These are phyloP conservation scores for Pneumocystis oryctolagi DNA, from an alignment of 1,139 yeast species.

Conservation along the genomic window DNA sequence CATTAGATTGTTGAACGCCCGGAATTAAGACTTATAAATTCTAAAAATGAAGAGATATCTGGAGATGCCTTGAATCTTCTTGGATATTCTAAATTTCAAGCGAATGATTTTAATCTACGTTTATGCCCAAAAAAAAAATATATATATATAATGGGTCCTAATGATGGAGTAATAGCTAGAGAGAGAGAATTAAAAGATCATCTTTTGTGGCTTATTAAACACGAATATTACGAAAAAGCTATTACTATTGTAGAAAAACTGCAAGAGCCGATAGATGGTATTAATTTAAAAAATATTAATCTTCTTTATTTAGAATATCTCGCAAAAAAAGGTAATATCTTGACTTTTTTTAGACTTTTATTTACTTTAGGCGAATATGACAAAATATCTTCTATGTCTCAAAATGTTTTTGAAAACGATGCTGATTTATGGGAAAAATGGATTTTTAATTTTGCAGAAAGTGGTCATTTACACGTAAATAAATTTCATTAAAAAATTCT, in stretches of 20 bases:
- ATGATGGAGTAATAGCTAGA: constrained; percentile 64
- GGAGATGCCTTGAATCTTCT: constrained; percentile 67
- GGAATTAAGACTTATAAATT: constrained; percentile 51
- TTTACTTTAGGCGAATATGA: constrained; percentile 35
- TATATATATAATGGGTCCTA: constrained; percentile 62
- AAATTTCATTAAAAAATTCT: neutral
- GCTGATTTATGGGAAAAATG: constrained; percentile 52
- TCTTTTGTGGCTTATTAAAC: constrained; percentile 54
- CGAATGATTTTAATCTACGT: constrained; percentile 64
- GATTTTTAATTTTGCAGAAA: constrained; percentile 40
- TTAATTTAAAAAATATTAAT: constrained; percentile 37
- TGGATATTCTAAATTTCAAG: constrained; percentile 45
- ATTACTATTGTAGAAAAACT: constrained; percentile 60
- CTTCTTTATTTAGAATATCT: constrained; percentile 45
- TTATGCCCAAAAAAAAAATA: constrained; percentile 22
- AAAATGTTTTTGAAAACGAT: constrained; percentile 25
- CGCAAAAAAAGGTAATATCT: constrained; percentile 23
- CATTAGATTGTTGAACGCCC: constrained; percentile 29
- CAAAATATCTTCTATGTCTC: constrained; percentile 40
- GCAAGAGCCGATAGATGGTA: constrained; percentile 35
- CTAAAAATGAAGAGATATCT: constrained; percentile 59
- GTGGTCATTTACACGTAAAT: constrained; percentile 28
- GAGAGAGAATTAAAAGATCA: constrained; percentile 55
- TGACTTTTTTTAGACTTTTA: neutral
- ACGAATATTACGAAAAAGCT: constrained; percentile 44